Evolutionary conservation across 163 green algal species (phyloP).

Genomic region (Volvox carteri): DNA sequence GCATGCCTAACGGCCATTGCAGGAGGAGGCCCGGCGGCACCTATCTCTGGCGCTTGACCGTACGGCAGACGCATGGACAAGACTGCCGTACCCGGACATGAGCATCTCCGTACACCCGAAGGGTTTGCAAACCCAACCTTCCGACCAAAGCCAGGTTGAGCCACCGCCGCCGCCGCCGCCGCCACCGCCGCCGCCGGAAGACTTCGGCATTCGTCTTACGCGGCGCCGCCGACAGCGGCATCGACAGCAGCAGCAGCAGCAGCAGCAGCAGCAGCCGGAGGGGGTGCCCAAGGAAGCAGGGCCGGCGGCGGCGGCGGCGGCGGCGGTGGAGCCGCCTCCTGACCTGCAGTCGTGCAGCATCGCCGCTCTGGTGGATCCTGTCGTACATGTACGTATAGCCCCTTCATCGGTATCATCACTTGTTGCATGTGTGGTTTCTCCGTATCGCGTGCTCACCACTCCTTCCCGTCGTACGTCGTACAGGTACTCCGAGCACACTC

Average conservation of each 20-base stretch:
- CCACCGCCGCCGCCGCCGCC: background rate
- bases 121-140: no score
- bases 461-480: no score
- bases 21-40: slow-evolving; percentile 12
- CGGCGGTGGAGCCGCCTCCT: background rate
- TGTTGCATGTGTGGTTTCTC: no score
- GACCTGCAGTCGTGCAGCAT: slow-evolving; percentile 17
- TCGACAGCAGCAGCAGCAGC: background rate
- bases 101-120: background rate
- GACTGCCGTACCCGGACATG: slow-evolving; percentile 6
- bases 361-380: background rate
- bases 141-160: no score
- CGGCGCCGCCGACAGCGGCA: background rate
- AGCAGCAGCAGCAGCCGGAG: slow-evolving; percentile 15
- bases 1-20: no score
- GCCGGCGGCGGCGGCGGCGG: background rate
- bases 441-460: no score
- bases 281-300: background rate
- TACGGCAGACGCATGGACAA: background rate
- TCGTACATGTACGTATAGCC: slow-evolving; percentile 10
- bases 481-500: slow-evolving; percentile 17
- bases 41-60: background rate
- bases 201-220: background rate
- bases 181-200: background rate
- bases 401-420: no score